Evolutionary conservation across 805 yeast species (phyloP), one percentile per base, ranked within the genome.

Genomic region (Cyberlindnera xylosilytica): DNA sequence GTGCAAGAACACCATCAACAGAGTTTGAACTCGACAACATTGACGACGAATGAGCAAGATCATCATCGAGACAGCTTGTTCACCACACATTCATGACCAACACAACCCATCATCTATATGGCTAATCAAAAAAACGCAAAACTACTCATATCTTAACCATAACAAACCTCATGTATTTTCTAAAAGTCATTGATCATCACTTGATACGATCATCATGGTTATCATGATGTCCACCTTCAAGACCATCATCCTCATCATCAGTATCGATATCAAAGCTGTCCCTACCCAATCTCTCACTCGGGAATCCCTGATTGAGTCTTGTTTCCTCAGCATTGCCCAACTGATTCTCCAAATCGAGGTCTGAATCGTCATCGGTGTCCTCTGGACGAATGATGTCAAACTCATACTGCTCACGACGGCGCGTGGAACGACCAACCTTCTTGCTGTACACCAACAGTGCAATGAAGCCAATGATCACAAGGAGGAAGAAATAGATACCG

Each of bases 261-360:
- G 49, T 39, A 35, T 50, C 50, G 28, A 54, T 47, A 18, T 51
- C 53, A 34, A 54, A 54, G 32, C 56, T 51, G 37, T 56, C 60
- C 20, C 48, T 40, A 24, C 39, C 35, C 20, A 36, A 16, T n/a
- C 34, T 29, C 33, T 41, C 41, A 20, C 31, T 17, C 11, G 50
- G 47, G 42, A 39, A 42, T 16, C 35, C 26, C 12, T 30, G 28
- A 9, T 34, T 36, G 8, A 48, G 17, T 23, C 49, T 39, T 17
- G 41, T 28, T 3, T 34, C 40, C n/a, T 41, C 47, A 7, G 38
- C 10, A 23, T 49, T 45, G 12, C 42, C 48, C 34, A 82, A 85
- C 7, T 84, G 83, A 16, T 81, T 83, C 34, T 85, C 85, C 36
- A 84, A 79, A 57, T 85, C 95, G 56, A 85, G 82, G 57, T 85